Percentiles rank a stretch among this genome's conserved stretches.
Evolutionary conservation across 2,329 filamentous ascomycete genomes (phyloP).

Genomic region (Neoscytalidium dimidiatum): DNA sequence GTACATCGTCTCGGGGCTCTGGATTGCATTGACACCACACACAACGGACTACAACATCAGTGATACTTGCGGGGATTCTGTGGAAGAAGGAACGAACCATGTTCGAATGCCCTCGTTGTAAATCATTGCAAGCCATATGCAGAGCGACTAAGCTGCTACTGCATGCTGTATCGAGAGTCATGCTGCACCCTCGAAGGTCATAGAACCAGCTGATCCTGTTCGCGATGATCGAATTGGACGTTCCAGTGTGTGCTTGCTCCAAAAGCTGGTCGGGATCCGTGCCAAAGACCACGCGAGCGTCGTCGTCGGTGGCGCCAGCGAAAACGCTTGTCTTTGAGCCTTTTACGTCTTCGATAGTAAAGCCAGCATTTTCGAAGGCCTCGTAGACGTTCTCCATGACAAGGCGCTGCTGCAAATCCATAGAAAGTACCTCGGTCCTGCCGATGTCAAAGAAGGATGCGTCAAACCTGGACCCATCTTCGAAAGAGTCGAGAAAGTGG

Average conservation of each 20-base stretch:
- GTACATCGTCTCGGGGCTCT: slow-evolving; percentile 27
- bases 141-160: slow-evolving; percentile 31
- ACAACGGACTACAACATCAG: slow-evolving; percentile 24
- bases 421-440: slow-evolving; percentile 25
- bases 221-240: slow-evolving; percentile 25
- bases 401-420: slow-evolving; percentile 31
- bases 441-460: slow-evolving; percentile 25
- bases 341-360: slow-evolving; percentile 24
- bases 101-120: slow-evolving; percentile 21
- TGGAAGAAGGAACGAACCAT: not conserved
- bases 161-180: slow-evolving; percentile 38
- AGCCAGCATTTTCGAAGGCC: slow-evolving; percentile 42
- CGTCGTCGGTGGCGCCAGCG: slow-evolving; percentile 25
- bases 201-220: slow-evolving; percentile 15
- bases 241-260: slow-evolving; percentile 3
- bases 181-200: slow-evolving; percentile 26
- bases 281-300: slow-evolving; percentile 14
- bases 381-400: slow-evolving; percentile 36
- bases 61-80: not conserved
- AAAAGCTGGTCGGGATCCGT: slow-evolving; percentile 9
- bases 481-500: slow-evolving; percentile 22
- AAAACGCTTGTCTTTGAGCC: slow-evolving; percentile 20
- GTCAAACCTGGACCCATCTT: slow-evolving; percentile 23
- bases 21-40: slow-evolving; percentile 27
- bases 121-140: slow-evolving; percentile 27